Evolutionary conservation across 495 filamentous ascomycete species (phyloP).

Genomic region (Clohesyomyces aquaticus): DNA sequence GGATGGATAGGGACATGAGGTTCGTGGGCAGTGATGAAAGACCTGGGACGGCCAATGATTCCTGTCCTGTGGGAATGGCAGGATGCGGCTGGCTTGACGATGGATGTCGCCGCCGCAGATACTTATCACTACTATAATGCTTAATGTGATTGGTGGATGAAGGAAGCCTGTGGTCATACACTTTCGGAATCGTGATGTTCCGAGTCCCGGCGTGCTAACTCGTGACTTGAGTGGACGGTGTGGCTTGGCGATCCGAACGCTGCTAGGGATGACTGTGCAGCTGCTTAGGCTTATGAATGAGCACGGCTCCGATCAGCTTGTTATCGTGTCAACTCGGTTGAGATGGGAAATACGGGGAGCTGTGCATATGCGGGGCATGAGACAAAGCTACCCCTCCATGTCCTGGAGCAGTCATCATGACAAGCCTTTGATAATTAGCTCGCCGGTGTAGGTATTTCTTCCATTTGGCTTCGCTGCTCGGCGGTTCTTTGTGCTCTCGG

Average conservation of each 20-base stretch:
- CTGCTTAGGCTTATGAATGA: neutral
- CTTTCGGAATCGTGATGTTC: neutral
- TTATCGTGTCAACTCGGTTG: too few relatives aligned
- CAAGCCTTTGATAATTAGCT: neutral
- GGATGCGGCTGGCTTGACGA: neutral
- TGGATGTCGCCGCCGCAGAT: constrained; percentile 13
- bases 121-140: constrained; percentile 32
- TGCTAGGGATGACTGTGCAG: neutral
- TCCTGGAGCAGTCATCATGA: neutral
- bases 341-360: neutral
- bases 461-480: too few relatives aligned
- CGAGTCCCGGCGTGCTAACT: neutral
- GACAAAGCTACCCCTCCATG: neutral
- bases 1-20: neutral
- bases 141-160: constrained; percentile 22
- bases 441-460: neutral
- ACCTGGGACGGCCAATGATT: neutral
- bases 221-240: neutral
- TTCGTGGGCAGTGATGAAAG: neutral
- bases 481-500: too few relatives aligned
- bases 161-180: neutral
- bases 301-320: too few relatives aligned
- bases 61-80: neutral
- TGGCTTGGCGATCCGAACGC: neutral
- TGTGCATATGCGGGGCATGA: too few relatives aligned